Evolutionary conservation across 1,284 basidiomycete genomes (phyloP).

Genomic region (Leccinum subspadiceum): DNA sequence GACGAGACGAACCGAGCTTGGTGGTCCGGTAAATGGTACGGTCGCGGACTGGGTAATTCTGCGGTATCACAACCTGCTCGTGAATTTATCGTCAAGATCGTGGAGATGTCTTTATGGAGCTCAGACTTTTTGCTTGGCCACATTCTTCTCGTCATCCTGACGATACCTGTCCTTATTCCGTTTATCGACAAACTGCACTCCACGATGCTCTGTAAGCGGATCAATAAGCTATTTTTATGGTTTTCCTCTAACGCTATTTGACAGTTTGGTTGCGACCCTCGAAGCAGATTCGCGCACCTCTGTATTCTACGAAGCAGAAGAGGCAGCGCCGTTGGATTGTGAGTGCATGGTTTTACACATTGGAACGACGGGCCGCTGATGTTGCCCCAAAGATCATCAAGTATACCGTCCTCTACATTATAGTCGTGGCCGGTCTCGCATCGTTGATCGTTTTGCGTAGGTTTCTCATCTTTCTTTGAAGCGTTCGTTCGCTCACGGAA

Average conservation of each 20-base stretch:
- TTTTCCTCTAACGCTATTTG: slow-evolving; percentile 7
- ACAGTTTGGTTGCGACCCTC: slow-evolving; percentile 86
- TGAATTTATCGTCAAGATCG: slow-evolving; percentile 96
- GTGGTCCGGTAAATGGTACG: slow-evolving; percentile 99
- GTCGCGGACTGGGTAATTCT: slow-evolving; percentile 82
- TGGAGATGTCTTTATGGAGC: slow-evolving; percentile 93
- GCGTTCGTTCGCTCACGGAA: slow-evolving; percentile 6
- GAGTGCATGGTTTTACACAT: slow-evolving; percentile 28
- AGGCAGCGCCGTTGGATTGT: slow-evolving; percentile 90
- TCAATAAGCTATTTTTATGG: not conserved
- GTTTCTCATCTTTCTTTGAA: slow-evolving; percentile 36
- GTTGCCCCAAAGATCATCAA: slow-evolving; percentile 55
- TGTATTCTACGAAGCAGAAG: slow-evolving; percentile 94
- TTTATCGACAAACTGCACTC: slow-evolving; percentile 87
- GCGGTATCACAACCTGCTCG: slow-evolving; percentile 92
- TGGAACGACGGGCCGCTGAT: slow-evolving; percentile 8
- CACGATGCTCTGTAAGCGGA: slow-evolving; percentile 72
- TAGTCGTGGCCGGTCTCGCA: slow-evolving; percentile 77
- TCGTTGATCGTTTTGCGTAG: slow-evolving; percentile 78
- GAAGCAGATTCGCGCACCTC: slow-evolving; percentile 91
- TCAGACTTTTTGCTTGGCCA: slow-evolving; percentile 87
- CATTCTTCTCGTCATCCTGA: slow-evolving; percentile 82
- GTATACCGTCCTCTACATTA: slow-evolving; percentile 82
- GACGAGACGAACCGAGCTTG: slow-evolving; percentile 96
- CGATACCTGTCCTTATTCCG: slow-evolving; percentile 82